These are phyloP conservation scores for Flaveria linearis DNA, from an alignment of 129 eudicot species.

Conservation along the genomic window DNA sequence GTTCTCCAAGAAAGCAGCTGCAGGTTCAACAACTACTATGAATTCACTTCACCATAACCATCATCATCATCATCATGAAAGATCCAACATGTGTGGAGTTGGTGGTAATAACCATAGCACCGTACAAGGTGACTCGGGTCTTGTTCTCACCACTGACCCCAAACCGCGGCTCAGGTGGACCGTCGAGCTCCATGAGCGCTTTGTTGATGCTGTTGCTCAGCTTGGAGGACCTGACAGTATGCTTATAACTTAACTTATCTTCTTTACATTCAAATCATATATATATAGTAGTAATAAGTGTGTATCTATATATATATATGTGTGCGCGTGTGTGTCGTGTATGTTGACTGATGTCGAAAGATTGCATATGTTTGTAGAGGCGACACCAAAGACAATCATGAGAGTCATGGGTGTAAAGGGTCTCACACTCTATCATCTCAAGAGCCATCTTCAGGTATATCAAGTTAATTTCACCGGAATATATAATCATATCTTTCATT, in stretches of 20 bases:
- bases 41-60: conserved; percentile 46
- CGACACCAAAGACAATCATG: conserved; percentile 98
- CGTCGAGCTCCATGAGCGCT: conserved; percentile 88
- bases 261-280: too few species aligned
- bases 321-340: too few species aligned
- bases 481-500: not conserved
- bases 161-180: conserved; percentile 95
- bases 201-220: conserved; percentile 90
- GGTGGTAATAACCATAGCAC: conserved; percentile 31
- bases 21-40: conserved; percentile 43
- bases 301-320: too few species aligned
- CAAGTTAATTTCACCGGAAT: not conserved
- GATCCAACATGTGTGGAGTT: conserved; percentile 36
- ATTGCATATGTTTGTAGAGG: conserved; percentile 50
- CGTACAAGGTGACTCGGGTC: conserved; percentile 75
- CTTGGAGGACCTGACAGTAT: conserved; percentile 94
- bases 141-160: conserved; percentile 92
- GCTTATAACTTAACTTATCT: not conserved
- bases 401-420: conserved; percentile 99
- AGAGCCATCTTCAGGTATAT: conserved; percentile 60
- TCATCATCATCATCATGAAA: conserved; percentile 38
- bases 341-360: not conserved
- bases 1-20: conserved; percentile 75
- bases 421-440: conserved; percentile 94
- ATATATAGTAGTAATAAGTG: too few species aligned